phyloP scores from a whole-genome alignment of 768 basidiomycete species.

The Neoboletus magnificus region DNA sequence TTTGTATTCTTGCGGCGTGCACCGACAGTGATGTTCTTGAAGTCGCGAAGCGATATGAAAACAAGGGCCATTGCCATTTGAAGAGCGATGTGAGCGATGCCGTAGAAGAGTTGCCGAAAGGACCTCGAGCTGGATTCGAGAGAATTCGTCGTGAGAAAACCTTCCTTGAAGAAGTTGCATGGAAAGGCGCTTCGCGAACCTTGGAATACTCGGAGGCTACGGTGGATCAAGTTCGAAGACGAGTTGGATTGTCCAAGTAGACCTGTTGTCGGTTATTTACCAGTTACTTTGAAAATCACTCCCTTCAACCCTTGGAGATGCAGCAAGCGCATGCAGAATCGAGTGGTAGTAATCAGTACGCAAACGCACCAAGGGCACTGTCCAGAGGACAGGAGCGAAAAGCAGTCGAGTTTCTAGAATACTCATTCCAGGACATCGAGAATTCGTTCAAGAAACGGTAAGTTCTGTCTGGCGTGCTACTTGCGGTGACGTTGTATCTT shows the following conservation, averaged over 20 bases:
- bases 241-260: conserved; percentile 54
- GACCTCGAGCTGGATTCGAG: conserved; percentile 68
- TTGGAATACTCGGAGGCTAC: conserved; percentile 56
- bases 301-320: not conserved
- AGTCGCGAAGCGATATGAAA: conserved; percentile 51
- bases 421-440: conserved; percentile 60
- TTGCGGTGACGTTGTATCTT: not conserved
- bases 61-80: conserved; percentile 59
- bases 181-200: conserved; percentile 62
- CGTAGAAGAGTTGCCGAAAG: conserved; percentile 60
- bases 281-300: not conserved
- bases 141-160: conserved; percentile 54
- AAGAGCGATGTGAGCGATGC: conserved; percentile 76
- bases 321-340: not conserved
- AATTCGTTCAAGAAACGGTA: conserved; percentile 75
- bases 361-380: conserved; percentile 31
- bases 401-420: conserved; percentile 63
- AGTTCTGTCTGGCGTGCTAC: conserved; percentile 18
- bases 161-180: conserved; percentile 62
- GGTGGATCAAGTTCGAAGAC: conserved; percentile 61
- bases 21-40: conserved; percentile 41
- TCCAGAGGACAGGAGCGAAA: conserved; percentile 59
- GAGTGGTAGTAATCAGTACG: not conserved
- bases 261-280: conserved; percentile 22
- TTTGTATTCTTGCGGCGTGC: conserved; percentile 78